phyloP scores from a whole-genome alignment of 768 basidiomycete species.

The Trametes cinnabarina region DNA sequence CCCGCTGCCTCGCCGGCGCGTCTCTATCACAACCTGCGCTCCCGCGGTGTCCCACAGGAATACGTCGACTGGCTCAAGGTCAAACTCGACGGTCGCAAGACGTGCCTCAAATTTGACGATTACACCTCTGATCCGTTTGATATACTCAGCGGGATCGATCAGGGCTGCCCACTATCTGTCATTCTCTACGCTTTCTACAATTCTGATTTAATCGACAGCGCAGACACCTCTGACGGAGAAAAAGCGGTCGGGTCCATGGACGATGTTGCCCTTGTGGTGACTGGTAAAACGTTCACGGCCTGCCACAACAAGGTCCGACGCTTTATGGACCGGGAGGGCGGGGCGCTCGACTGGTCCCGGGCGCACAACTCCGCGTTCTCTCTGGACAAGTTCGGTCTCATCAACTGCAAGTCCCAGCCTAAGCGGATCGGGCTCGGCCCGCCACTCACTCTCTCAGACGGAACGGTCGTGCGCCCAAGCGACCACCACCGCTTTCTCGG shows the following conservation, averaged over 20 bases:
- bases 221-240: conserved; percentile 12
- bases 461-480: conserved; percentile 19
- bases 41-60: conserved; percentile 16
- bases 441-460: conserved; percentile 4
- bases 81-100: conserved; percentile 19
- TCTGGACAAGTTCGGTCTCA: conserved; percentile 20
- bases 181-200: conserved; percentile 35
- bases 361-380: conserved; percentile 29
- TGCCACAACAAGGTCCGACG: conserved; percentile 4
- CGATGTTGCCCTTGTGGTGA: conserved; percentile 12
- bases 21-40: conserved; percentile 17
- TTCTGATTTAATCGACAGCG: conserved; percentile 19
- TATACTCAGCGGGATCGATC: conserved; percentile 29
- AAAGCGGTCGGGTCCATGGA: conserved; percentile 18
- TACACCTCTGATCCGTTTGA: conserved; percentile 18
- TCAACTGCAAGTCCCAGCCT: conserved; percentile 2
- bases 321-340: conserved; percentile 19
- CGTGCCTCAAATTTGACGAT: conserved; percentile 27
- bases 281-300: conserved; percentile 1
- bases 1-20: conserved; percentile 7
- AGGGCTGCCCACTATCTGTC: conserved; percentile 33
- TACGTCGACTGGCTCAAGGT: conserved; percentile 16
- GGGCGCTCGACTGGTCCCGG: conserved; percentile 29
- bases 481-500: conserved; percentile 32
- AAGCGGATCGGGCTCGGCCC: conserved; percentile 9